Base-by-base conservation (phyloP, 306 rosid species). In the Cicer chorassanicum region DNA sequence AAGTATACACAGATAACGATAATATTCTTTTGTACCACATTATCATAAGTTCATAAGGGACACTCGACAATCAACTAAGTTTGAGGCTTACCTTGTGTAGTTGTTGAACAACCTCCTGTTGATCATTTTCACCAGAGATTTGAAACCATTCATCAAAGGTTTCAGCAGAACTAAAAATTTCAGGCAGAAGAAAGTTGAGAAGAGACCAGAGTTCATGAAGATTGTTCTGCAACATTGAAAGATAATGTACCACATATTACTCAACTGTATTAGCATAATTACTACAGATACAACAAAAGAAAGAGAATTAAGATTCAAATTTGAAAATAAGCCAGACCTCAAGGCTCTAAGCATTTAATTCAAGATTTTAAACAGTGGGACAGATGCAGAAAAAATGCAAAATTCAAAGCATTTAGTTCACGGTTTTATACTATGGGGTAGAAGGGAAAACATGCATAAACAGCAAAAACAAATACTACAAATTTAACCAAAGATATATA, bases 141-240 rank as follows among this genome's bases (percentile, higher is more conserved):
- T 94, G 99, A 79, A 94, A 94, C 99, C 99, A 94, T 74, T 94
- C 99, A 68, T 94, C 99, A 87, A 94, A 94, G 66, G 99, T 92
- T 88, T 92, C 99, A 21, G 99, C 87, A 65, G 99, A 94, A 82
- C 99, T 94, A 81, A 94, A 94, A 67, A 94, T 92, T 85, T 94
- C 99, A 1, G 99, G 99, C 82, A 94, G 89, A 83, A 94, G 99
- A 83, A 94, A 94, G 83, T 94, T 94, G 65, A 94, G 92, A 80
- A 94, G 96, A 72, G 99, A 65, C 99, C 99, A 94, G 7, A 94
- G 95, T 68, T 94, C 99, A 67, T 94, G 99, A 56, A 94, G 99
- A 84, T 94, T 94, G 83, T 94, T 94, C 99, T 94, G 87, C 83
- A 78, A 34, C 16, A 79, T 65, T 9, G 45, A 42, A 36, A 21